phyloP scores from a whole-genome alignment of 805 yeast species.

The Candida takata region DNA sequence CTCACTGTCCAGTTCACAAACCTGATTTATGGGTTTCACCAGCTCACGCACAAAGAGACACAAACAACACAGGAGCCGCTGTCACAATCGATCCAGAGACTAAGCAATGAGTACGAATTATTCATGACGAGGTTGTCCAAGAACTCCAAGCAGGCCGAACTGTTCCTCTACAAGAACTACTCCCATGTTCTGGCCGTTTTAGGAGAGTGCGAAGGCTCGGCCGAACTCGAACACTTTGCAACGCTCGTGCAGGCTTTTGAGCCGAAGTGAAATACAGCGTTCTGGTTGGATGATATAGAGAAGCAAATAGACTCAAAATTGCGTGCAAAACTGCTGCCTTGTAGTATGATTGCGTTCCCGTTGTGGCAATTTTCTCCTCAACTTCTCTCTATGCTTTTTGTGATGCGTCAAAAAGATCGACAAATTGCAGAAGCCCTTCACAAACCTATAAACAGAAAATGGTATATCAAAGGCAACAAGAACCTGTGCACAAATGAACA shows the following conservation, averaged over 20 bases:
- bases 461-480: too few relatives aligned
- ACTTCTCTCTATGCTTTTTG: too few relatives aligned
- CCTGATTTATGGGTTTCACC: constrained; percentile 62
- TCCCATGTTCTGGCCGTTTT: constrained; percentile 22
- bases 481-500: too few relatives aligned
- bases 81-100: constrained; percentile 55
- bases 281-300: too few relatives aligned
- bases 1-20: constrained; percentile 77
- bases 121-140: constrained; percentile 62
- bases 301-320: too few relatives aligned
- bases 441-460: too few relatives aligned
- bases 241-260: constrained; percentile 36
- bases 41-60: constrained; percentile 34
- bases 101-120: constrained; percentile 76
- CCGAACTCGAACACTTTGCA: constrained; percentile 39
- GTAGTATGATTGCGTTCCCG: too few relatives aligned
- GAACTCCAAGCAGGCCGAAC: constrained; percentile 50
- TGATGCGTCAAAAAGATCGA: too few relatives aligned
- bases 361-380: too few relatives aligned
- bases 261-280: constrained; percentile 1
- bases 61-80: constrained; percentile 56
- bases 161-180: constrained; percentile 57
- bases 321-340: too few relatives aligned
- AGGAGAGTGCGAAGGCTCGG: constrained; percentile 33
- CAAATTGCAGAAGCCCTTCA: too few relatives aligned